Percentiles rank a stretch among this genome's conserved stretches.
phyloP scores from a whole-genome alignment of 164 flowering plant species.

The Vitis rotundifolia region DNA sequence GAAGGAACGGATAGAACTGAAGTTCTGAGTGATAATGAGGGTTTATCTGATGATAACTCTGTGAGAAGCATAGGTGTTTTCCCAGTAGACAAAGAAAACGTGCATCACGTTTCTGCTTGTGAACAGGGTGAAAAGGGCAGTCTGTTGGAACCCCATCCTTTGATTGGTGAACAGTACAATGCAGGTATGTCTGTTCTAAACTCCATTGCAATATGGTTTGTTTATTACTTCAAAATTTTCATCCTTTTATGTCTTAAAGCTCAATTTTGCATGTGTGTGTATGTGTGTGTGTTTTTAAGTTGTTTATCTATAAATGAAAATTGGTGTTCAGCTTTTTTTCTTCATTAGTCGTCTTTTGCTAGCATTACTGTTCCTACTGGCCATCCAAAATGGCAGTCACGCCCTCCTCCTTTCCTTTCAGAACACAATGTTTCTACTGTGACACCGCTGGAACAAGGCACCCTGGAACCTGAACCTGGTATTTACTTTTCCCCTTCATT shows the following conservation, averaged over 20 bases:
- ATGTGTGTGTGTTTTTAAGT: too few species aligned
- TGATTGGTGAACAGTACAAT: conserved; percentile 12
- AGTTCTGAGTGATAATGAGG: conserved; percentile 35
- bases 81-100: conserved; percentile 17
- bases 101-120: conserved; percentile 2
- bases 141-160: conserved; percentile 14
- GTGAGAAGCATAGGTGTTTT: not conserved
- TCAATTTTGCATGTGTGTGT: not conserved
- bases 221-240: too few species aligned
- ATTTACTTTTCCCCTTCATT: conserved; percentile 4
- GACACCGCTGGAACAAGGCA: not conserved
- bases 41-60: conserved; percentile 22
- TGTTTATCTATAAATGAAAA: too few species aligned
- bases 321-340: too few species aligned
- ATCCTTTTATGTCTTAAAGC: not conserved
- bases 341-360: not conserved
- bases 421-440: conserved; percentile 9
- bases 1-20: conserved; percentile 44
- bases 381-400: not conserved
- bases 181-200: conserved; percentile 25
- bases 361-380: not conserved
- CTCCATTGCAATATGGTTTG: not conserved
- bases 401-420: conserved; percentile 1
- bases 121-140: conserved; percentile 16
- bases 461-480: conserved; percentile 12